phyloP scores from a whole-genome alignment of 352 stramenopile genomes.

The Phytophthora ramorum region DNA sequence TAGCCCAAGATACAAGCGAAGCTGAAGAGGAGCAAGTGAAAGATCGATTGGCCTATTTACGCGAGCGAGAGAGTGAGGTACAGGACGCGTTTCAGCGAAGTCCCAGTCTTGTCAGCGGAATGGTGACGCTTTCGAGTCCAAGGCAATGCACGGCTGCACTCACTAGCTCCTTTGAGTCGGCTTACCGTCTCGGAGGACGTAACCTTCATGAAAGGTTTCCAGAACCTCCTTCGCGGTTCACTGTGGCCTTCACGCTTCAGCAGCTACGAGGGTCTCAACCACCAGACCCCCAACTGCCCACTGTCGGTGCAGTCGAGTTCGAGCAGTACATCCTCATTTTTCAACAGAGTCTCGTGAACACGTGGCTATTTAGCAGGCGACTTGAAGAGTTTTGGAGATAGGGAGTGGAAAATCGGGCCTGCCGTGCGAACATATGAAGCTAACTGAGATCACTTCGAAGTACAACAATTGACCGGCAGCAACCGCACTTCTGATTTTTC shows the following conservation, averaged over 20 bases:
- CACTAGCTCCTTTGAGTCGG: slow-evolving; percentile 18
- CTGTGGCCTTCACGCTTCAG: slow-evolving; percentile 30
- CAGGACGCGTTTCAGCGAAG: slow-evolving; percentile 26
- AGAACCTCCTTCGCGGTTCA: slow-evolving; percentile 23
- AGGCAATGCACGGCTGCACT: slow-evolving; percentile 18
- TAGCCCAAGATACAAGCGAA: slow-evolving; percentile 26
- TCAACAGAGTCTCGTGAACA: slow-evolving; percentile 36
- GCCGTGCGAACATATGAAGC: not conserved
- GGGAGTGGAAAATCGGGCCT: not conserved
- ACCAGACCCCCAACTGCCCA: slow-evolving; percentile 1
- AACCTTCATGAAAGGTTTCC: slow-evolving; percentile 24
- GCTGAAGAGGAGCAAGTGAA: slow-evolving; percentile 24
- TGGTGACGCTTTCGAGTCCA: slow-evolving; percentile 25
- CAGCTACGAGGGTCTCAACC: slow-evolving; percentile 14
- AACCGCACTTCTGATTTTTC: too few relatives aligned
- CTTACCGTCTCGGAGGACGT: slow-evolving; percentile 2
- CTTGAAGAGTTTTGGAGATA: slow-evolving; percentile 33
- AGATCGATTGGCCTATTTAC: slow-evolving; percentile 17
- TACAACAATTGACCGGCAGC: not conserved
- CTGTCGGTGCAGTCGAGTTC: slow-evolving; percentile 21
- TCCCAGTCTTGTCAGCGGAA: slow-evolving; percentile 11
- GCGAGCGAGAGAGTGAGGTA: slow-evolving; percentile 19
- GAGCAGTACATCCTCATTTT: slow-evolving; percentile 31
- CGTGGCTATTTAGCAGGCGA: slow-evolving; percentile 34
- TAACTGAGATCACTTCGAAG: too few relatives aligned